phyloP scores from a whole-genome alignment of 805 yeast species.

The Lachancea quebecensis region DNA sequence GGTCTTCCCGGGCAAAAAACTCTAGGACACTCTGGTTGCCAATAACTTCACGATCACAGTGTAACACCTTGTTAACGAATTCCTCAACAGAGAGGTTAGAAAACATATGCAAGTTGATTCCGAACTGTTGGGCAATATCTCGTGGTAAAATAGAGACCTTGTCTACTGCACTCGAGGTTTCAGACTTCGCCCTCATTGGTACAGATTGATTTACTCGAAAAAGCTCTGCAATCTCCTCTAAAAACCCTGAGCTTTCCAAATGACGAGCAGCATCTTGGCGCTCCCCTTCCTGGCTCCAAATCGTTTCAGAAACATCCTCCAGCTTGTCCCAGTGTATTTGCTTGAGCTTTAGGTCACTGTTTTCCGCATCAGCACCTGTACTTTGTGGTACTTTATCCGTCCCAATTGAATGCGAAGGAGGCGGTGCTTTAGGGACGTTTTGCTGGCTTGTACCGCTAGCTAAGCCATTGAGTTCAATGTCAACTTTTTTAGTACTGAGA shows the following conservation, averaged over 20 bases:
- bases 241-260: constrained; percentile 52
- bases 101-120: constrained; percentile 66
- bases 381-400: too few relatives aligned
- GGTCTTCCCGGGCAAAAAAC: constrained; percentile 61
- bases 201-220: constrained; percentile 44
- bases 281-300: constrained; percentile 49
- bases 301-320: constrained; percentile 49
- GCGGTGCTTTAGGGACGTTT: background rate
- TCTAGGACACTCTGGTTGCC: constrained; percentile 55
- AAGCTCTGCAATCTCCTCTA: constrained; percentile 53
- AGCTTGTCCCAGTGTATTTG: constrained; percentile 82
- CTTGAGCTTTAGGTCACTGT: constrained; percentile 36
- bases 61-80: constrained; percentile 46
- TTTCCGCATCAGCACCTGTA: too few relatives aligned
- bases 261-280: constrained; percentile 42
- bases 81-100: constrained; percentile 47
- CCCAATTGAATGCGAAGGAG: too few relatives aligned
- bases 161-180: constrained; percentile 30
- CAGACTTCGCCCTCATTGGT: constrained; percentile 13
- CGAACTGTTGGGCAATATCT: constrained; percentile 73
- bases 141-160: constrained; percentile 41
- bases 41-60: constrained; percentile 52
- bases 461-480: too few relatives aligned
- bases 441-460: background rate
- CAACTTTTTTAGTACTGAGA: constrained; percentile 3